Conservation (phyloP, 306 rosid species). For the Pterocarpus macrocarpus region DNA sequence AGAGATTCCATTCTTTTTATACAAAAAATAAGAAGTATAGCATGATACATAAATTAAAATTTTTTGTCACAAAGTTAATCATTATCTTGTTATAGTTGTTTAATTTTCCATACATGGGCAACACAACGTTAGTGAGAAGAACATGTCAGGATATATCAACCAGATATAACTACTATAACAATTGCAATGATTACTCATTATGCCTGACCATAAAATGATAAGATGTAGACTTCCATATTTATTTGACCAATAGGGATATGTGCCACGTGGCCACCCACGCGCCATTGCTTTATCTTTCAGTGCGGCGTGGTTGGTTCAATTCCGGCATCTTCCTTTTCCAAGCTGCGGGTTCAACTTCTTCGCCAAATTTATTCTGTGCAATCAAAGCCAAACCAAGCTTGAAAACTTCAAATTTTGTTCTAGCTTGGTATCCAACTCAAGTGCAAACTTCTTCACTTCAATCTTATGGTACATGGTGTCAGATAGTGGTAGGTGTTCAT, state of each 20-base stretch:
- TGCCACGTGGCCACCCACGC: constrained; percentile 69
- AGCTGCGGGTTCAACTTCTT: constrained; percentile 52
- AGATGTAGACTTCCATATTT: constrained; percentile 52
- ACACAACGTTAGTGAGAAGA: not conserved
- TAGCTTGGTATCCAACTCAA: constrained; percentile 17
- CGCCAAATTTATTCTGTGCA: constrained; percentile 48
- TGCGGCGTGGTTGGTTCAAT: constrained; percentile 81
- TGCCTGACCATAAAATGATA: constrained; percentile 54
- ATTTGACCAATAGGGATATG: constrained; percentile 54
- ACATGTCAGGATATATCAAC: not conserved
- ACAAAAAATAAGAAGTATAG: not conserved
- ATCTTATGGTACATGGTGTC: constrained; percentile 16
- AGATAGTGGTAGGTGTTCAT: constrained; percentile 27
- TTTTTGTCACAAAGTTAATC: not conserved
- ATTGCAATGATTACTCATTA: constrained; percentile 41
- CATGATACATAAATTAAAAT: not conserved
- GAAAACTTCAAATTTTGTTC: constrained; percentile 36
- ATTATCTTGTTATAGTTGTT: constrained; percentile 4
- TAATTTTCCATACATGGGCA: not conserved
- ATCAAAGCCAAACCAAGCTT: constrained; percentile 40
- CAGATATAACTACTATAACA: constrained; percentile 1
- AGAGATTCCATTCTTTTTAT: not conserved
- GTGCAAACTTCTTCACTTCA: constrained; percentile 11
- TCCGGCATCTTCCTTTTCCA: constrained; percentile 76
- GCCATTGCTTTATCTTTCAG: constrained; percentile 86